Evolutionary conservation across 2,329 filamentous ascomycete species (phyloP).

Genomic region (Ophiostoma quercus): DNA sequence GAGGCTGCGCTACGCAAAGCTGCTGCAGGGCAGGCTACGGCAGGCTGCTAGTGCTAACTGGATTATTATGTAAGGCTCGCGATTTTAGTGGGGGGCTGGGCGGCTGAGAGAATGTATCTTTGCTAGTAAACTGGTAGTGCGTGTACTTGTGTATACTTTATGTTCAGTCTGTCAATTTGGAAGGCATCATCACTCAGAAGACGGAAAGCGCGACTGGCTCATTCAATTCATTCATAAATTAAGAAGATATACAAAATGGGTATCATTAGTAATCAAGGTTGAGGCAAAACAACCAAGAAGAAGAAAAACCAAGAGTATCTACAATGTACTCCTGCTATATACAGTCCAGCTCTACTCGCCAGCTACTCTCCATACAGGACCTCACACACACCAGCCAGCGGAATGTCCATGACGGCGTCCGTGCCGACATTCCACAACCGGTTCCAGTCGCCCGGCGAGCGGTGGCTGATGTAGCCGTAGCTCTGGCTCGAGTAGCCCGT

Average conservation of each 20-base stretch:
- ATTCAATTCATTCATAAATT: neutral
- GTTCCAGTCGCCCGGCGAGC: constrained; percentile 59
- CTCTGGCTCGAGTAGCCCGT: neutral
- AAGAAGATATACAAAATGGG: neutral
- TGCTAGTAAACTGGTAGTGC: neutral
- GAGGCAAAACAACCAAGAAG: neutral
- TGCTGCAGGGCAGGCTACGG: neutral
- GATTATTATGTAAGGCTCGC: constrained; percentile 15
- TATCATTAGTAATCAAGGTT: constrained; percentile 10
- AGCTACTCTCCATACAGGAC: constrained; percentile 62
- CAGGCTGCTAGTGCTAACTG: neutral
- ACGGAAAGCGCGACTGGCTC: neutral
- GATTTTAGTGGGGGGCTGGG: constrained; percentile 25
- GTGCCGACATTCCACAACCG: constrained; percentile 86
- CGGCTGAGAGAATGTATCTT: neutral
- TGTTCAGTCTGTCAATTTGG: neutral
- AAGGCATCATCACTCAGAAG: constrained; percentile 4
- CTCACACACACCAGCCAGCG: constrained; percentile 90
- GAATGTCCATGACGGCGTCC: constrained; percentile 95
- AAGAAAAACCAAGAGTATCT: neutral
- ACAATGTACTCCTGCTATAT: neutral
- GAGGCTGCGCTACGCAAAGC: neutral
- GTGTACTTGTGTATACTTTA: neutral
- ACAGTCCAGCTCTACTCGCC: no score
- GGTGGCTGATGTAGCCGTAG: neutral